Evolutionary conservation across 2,329 filamentous ascomycete genomes (phyloP).

Genomic region (Blastomyces gilchristii): DNA sequence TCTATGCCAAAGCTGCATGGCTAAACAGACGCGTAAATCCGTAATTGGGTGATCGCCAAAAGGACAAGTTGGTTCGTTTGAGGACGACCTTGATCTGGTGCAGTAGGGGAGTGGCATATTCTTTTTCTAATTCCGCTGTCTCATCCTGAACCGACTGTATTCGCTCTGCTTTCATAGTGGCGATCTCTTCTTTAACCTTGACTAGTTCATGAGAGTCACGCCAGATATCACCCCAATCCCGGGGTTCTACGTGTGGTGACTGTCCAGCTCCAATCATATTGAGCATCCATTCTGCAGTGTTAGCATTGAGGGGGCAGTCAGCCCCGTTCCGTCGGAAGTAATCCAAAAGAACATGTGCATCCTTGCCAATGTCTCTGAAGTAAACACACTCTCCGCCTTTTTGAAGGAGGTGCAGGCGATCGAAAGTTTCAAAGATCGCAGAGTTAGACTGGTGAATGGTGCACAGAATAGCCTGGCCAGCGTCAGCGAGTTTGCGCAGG

Average conservation of each 20-base stretch:
- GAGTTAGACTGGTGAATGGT: conserved; percentile 97
- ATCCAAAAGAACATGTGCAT: conserved; percentile 46
- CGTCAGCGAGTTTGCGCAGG: conserved; percentile 78
- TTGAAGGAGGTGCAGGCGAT: conserved; percentile 54
- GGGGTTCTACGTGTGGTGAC: conserved; percentile 58
- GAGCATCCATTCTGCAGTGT: conserved; percentile 69
- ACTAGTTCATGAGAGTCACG: conserved; percentile 46
- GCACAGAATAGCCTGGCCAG: conserved; percentile 86
- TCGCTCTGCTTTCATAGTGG: conserved; percentile 49
- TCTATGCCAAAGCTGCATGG: conserved; percentile 64
- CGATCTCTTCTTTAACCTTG: conserved; percentile 51
- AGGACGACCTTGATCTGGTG: conserved; percentile 72
- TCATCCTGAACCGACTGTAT: conserved; percentile 40
- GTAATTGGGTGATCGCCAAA: conserved; percentile 82
- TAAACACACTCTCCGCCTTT: conserved; percentile 58
- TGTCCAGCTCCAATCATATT: conserved; percentile 54
- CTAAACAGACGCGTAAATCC: conserved; percentile 80
- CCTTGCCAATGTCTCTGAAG: conserved; percentile 55
- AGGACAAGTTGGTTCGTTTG: conserved; percentile 62
- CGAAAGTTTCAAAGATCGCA: conserved; percentile 83
- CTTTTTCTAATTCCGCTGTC: conserved; percentile 48
- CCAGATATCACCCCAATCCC: conserved; percentile 46
- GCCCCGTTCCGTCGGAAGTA: conserved; percentile 60
- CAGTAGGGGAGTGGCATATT: conserved; percentile 70
- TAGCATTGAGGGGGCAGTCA: conserved; percentile 51